Evolutionary conservation across 1,284 basidiomycete species (phyloP), one percentile per base, ranked within the genome.

Genomic region (Ganoderma lingzhi): DNA sequence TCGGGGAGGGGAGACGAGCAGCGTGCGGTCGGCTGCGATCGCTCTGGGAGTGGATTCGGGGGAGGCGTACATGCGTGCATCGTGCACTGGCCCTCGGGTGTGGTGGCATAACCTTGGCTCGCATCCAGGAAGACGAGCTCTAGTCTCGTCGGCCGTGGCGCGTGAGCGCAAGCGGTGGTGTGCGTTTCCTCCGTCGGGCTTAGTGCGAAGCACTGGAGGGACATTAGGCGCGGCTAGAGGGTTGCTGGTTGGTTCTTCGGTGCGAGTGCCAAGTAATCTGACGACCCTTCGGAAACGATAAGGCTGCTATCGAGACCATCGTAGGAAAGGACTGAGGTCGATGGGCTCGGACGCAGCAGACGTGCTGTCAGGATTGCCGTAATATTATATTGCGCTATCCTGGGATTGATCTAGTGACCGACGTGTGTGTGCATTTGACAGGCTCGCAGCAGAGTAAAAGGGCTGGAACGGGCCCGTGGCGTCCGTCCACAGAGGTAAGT

Each of bases 1-100:
- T 56, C 53, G 53, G 30, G 53, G 53, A 56, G 53, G 30, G 53
- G 30, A 56, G 30, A 35, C 53, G 53, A 56, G 12, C 53, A 35
- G 53, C 30, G 30, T 30, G 32, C 30, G 15, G 53, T 51, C 48
- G 48, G 23, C 9, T 51, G 53, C 53, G 32, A 35, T 15, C 53
- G 53, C n/a, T 35, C 35, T 35, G 3, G 35, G 35, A n/a, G 45
- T 56, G 30, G 32, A 56, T 35, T 30, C 53, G 53, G 53, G 53
- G 53, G 32, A 35, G 53, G 53, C 53, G 53, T 30, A 14, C 53
- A 48, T n/a, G 45, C n/a, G n/a, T 48, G 19, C 45, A 48, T 48
- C 2, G 53, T 56, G 30, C 32, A 15, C 17, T 56, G 6, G 53
- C 53, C 53, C 8, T 56, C 53, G 10, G 53, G 4, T 28, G 53